Evolutionary conservation across 202 grass and related monocot species (phyloP), one percentile per base, ranked within the genome.

Genomic region (Brachypodium distachyon): DNA sequence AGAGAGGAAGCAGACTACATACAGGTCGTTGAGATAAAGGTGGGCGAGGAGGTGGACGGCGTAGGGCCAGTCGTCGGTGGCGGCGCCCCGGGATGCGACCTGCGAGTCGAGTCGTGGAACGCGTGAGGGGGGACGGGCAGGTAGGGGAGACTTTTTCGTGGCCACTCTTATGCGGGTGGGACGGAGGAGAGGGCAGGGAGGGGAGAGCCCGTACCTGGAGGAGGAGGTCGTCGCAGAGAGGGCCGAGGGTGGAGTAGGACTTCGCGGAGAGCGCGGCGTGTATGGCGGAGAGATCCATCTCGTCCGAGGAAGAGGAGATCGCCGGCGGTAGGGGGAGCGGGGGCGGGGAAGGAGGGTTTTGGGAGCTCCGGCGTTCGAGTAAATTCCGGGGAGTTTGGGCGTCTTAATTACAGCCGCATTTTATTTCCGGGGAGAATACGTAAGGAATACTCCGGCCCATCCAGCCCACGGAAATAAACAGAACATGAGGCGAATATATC

Each of bases 41-140:
- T 99, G 96, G 17, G 78, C 85, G 14, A 96, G 85, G 44, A 96
- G 90, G 82, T 99, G 96, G 67, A 99, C 78, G 2, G 87, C 72
- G 87, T 89, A 99, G 18, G 96, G 96, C 96, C 96, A 99, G 19
- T 86, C 89, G 12, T 96, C 96, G 27, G 82, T 77, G 49, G 67
- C 23, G 56, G 65, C 72, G 38, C 96, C 87, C 38, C 40, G 82
- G 72, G 90, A 85, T 38, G 83, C 81, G 6, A 77, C 84, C 94
- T 91, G 86, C 67, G 37, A 32, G 8, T 22, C 16, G 27, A 26
- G 19, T 36, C 14, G 55, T 10, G 28, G 50, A 68, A 31, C 57
- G 37, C 3, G 46, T 82, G 16, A 90, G 73, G 66, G 17, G 59
- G 4, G 49, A 8, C 22, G 38, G 38, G 34, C n/a, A 5, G 6